Evolutionary conservation across 305 asterid genomes (phyloP).

Genomic region (Andrographis paniculata): DNA sequence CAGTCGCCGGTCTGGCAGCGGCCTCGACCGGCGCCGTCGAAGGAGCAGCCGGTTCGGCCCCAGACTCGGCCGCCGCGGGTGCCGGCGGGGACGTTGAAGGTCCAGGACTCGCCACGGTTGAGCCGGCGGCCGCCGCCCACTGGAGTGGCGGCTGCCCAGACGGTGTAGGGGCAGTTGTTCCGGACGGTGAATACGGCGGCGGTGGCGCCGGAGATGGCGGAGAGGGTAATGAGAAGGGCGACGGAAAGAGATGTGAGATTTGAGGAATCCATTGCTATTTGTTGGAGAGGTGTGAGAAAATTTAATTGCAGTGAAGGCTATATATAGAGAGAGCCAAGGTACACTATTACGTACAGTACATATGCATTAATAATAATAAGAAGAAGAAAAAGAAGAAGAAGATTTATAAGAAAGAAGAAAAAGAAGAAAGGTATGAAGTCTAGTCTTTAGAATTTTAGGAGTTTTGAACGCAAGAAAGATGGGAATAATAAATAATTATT

Average conservation of each 20-base stretch:
- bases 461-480: too few relatives aligned
- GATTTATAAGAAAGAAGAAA: too few relatives aligned
- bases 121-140: conserved; percentile 34
- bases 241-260: background rate
- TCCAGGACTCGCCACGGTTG: conserved; percentile 25
- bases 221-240: conserved; percentile 4
- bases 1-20: conserved; percentile 1
- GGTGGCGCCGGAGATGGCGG: conserved; percentile 8
- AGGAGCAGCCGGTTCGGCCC: background rate
- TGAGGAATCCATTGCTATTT: too few relatives aligned
- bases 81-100: conserved; percentile 8
- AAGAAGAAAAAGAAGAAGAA: too few relatives aligned
- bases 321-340: too few relatives aligned
- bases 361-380: too few relatives aligned
- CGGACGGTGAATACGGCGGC: conserved; percentile 27
- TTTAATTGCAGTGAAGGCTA: too few relatives aligned
- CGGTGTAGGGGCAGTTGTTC: conserved; percentile 35
- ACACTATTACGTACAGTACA: too few relatives aligned
- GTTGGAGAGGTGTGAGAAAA: too few relatives aligned
- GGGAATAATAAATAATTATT: too few relatives aligned
- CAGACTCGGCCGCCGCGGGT: background rate
- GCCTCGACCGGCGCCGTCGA: background rate
- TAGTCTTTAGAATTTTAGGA: too few relatives aligned
- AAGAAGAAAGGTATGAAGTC: too few relatives aligned
- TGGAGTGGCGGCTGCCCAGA: conserved; percentile 36